These are phyloP conservation scores for Casaregolazyma lundiana DNA, from an alignment of 1,139 yeast genomes.

Conservation along the genomic window DNA sequence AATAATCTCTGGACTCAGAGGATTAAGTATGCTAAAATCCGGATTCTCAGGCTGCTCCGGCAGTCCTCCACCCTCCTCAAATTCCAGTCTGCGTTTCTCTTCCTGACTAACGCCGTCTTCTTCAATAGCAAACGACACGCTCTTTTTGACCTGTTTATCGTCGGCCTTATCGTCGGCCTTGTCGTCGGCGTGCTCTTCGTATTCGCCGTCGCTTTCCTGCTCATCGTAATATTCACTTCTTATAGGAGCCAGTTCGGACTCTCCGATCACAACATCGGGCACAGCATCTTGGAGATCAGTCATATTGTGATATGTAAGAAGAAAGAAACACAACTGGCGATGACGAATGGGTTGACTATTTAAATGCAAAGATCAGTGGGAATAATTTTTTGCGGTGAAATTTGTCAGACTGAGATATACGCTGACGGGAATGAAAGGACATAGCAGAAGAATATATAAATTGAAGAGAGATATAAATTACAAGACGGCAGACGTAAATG, in stretches of 20 bases:
- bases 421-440: not conserved
- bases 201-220: slow-evolving; percentile 50
- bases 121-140: slow-evolving; percentile 76
- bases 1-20: slow-evolving; percentile 89
- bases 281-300: slow-evolving; percentile 75
- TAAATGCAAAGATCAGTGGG: too few species aligned
- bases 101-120: slow-evolving; percentile 47
- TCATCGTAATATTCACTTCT: slow-evolving; percentile 39
- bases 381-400: slow-evolving; percentile 5
- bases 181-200: slow-evolving; percentile 36
- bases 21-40: slow-evolving; percentile 72
- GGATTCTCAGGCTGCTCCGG: slow-evolving; percentile 94
- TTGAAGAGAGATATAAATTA: not conserved
- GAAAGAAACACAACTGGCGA: not conserved
- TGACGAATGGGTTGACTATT: not conserved
- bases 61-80: slow-evolving; percentile 96
- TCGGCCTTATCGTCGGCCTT: slow-evolving; percentile 42
- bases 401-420: slow-evolving; percentile 11
- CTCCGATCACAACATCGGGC: slow-evolving; percentile 83
- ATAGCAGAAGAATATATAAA: not conserved
- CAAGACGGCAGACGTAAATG: too few species aligned
- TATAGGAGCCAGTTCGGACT: slow-evolving; percentile 39
- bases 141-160: slow-evolving; percentile 45
- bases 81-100: slow-evolving; percentile 55
- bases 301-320: slow-evolving; percentile 19